phyloP scores from a whole-genome alignment of 2,329 filamentous ascomycete species.

The Talaromyces funiculosus region DNA sequence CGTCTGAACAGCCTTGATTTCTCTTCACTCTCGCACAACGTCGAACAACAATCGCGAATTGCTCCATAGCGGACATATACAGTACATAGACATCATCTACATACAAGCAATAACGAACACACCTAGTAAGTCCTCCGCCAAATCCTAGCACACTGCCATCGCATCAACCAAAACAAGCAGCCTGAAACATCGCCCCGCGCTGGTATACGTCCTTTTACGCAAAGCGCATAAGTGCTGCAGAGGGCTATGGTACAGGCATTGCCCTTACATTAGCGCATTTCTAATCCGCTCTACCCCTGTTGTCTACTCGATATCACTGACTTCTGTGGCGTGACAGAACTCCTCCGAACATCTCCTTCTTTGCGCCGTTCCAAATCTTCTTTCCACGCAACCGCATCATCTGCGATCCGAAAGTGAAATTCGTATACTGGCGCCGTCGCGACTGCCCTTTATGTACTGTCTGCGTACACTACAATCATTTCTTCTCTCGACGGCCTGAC shows the following conservation, averaged over 20 bases:
- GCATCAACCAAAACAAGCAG: not conserved
- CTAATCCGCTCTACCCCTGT: not conserved
- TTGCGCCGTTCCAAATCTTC: not conserved
- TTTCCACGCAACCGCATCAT: not conserved
- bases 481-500: conserved; percentile 2
- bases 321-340: not conserved
- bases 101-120: not conserved
- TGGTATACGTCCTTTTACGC: not conserved
- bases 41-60: not conserved
- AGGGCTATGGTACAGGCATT: not conserved
- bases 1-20: not conserved
- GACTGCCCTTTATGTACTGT: conserved; percentile 6
- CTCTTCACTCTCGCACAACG: not conserved
- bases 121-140: not conserved
- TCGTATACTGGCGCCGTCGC: not conserved
- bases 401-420: not conserved
- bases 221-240: not conserved
- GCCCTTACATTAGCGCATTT: too few species aligned
- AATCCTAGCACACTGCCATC: not conserved
- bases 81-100: not conserved
- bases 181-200: not conserved
- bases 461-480: not conserved
- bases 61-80: not conserved
- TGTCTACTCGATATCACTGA: not conserved
- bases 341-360: not conserved